These are phyloP conservation scores for Fusarium sp. DNA, from an alignment of 2,329 filamentous ascomycete species.

Conservation along the genomic window DNA sequence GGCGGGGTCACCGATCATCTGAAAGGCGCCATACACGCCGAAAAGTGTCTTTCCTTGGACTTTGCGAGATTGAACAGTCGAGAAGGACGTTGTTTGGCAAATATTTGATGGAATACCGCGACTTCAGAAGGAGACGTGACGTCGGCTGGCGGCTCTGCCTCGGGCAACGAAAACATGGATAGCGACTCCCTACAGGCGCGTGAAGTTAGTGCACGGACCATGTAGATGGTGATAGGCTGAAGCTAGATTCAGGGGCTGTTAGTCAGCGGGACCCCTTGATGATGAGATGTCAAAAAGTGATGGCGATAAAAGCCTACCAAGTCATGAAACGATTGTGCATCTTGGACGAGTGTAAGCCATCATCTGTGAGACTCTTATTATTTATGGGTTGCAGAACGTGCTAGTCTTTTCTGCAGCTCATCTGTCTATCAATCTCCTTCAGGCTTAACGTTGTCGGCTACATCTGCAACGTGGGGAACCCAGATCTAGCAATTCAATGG, in stretches of 20 bases:
- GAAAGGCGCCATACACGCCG: slow-evolving; percentile 36
- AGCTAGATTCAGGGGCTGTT: slow-evolving; percentile 2
- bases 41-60: slow-evolving; percentile 9
- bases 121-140: slow-evolving; percentile 48
- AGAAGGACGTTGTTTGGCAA: slow-evolving; percentile 36
- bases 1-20: slow-evolving; percentile 43
- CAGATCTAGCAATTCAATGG: slow-evolving; percentile 25
- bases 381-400: background rate
- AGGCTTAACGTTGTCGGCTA: slow-evolving; percentile 17
- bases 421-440: slow-evolving; percentile 15
- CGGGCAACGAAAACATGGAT: slow-evolving; percentile 49
- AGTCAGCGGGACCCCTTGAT: background rate
- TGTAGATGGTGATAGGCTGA: background rate
- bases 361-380: background rate
- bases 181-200: slow-evolving; percentile 44
- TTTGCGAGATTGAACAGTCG: slow-evolving; percentile 30
- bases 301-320: no score
- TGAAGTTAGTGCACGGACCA: slow-evolving; percentile 51
- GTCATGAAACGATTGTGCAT: no score
- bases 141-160: slow-evolving; percentile 42
- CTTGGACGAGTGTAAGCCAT: no score
- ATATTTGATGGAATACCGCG: slow-evolving; percentile 43
- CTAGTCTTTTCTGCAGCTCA: slow-evolving; percentile 12
- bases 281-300: background rate
- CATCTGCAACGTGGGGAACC: slow-evolving; percentile 24